Evolutionary conservation across 257 asterid genomes (phyloP), one percentile per base, ranked within the genome.

Genomic region (Nemophila menziesii): DNA sequence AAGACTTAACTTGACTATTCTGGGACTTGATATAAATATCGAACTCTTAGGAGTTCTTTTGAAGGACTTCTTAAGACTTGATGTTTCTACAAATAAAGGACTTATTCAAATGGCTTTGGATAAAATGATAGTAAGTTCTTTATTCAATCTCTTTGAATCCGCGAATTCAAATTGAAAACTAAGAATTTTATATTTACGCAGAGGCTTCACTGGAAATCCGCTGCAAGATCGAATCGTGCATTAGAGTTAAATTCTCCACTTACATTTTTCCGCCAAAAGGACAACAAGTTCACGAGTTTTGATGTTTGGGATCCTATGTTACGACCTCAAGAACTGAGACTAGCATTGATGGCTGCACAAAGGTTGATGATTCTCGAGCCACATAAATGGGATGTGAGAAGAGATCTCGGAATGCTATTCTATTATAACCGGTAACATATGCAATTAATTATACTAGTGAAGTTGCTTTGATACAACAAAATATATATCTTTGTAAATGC

Each of bases 151-250:
- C 29, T 26, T n/a, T n/a, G n/a, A n/a, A n/a, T n/a, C n/a, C n/a
- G n/a, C n/a, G n/a, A n/a, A n/a, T n/a, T n/a, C n/a, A n/a, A n/a
- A n/a, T n/a, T n/a, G n/a, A n/a, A n/a, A n/a, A n/a, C n/a, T n/a
- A n/a, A n/a, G n/a, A n/a, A n/a, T n/a, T n/a, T n/a, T n/a, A n/a
- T n/a, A 37, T 27, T 54, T 26, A 65, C 69, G 57, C 96, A 89
- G 98, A 80, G 94, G 74, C 86, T 89, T 45, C 79, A 89, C 66
- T 89, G 98, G 98, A 89, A 89, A 62, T 82, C 87, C 51, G 92
- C 97, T 21, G 84, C 98, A 20, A 78, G 80, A 66, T 65, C 70
- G 22, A 74, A 78, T 57, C 69, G 68, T 37, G 96, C 94, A 50
- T 54, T 89, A 75, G 84, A 80, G 94, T 41, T 84, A 70, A 81